A percentile compares a stretch with the other conserved stretches of the same genome.
Conservation (phyloP, 768 basidiomycete genomes). For the Amanita molliuscula region DNA sequence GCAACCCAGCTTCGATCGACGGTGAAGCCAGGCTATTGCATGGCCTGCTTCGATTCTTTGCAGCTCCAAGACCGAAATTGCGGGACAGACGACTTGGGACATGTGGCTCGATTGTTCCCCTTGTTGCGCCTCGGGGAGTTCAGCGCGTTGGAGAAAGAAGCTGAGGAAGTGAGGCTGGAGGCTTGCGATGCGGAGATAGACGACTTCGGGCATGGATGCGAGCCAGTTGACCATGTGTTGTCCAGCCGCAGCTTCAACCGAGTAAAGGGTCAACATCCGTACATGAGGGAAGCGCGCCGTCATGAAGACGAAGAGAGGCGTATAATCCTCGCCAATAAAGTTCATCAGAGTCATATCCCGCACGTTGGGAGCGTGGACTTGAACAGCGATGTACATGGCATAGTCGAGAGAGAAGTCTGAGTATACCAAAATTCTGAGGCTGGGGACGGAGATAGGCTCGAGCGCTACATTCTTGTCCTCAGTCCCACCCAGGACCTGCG, state of each 20-base stretch:
- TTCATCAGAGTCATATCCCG: conserved; percentile 49
- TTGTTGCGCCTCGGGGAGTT: conserved; percentile 3
- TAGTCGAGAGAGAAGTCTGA: conserved; percentile 44
- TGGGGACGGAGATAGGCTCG: conserved; percentile 34
- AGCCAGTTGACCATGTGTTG: conserved; percentile 38
- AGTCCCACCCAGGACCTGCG: conserved; percentile 40
- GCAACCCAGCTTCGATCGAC: conserved; percentile 26
- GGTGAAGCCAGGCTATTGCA: conserved; percentile 24
- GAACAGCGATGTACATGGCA: conserved; percentile 33
- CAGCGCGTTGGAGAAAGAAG: conserved; percentile 34
- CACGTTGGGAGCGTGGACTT: conserved; percentile 47
- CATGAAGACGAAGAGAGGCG: conserved; percentile 33
- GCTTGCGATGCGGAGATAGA: conserved; percentile 38
- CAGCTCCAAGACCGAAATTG: conserved; percentile 35
- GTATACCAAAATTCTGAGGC: conserved; percentile 42
- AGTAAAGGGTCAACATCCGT: conserved; percentile 42
- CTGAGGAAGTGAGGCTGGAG: conserved; percentile 32
- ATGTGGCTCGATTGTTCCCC: neutral
- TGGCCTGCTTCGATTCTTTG: conserved; percentile 22
- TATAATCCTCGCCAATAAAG: conserved; percentile 40
- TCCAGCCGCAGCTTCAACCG: conserved; percentile 23
- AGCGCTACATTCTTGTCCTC: conserved; percentile 12
- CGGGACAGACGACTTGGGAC: conserved; percentile 30
- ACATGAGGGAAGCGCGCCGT: conserved; percentile 41
- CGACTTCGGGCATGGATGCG: conserved; percentile 45